Base-by-base conservation (phyloP, 1,139 yeast genomes). In the Candida sp. region DNA sequence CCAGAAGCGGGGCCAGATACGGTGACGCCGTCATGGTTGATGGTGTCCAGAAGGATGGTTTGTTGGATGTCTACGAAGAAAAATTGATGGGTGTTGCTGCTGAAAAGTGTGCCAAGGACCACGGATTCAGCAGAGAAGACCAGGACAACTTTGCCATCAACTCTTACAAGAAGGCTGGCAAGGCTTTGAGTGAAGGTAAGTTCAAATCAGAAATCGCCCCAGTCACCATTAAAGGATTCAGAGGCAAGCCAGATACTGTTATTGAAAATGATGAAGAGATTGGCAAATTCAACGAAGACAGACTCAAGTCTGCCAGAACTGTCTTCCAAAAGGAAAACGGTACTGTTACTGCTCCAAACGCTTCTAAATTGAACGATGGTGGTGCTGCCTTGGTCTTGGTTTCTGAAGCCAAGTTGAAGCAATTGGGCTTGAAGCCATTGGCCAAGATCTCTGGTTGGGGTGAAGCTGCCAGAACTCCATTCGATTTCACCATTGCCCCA, bases 61-160 rank as follows among this genome's bases (percentile, higher is more conserved):
- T 94, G 61, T 81, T 85, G 65, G 98, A 94, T 70, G 98, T 93
- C 46, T 93, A 92, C 75, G 89, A 86, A 61, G 84, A 85, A 59
- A 74, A 79, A 60, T 90, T 96, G 58, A 94, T 94, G 99, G 99
- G 99, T 68, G 88, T 88, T 54, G 92, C 96, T 57, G 98, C 96
- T 60, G 99, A 94, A 75, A 91, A 91, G 70, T 91, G 98, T 77
- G 98, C 98, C 49, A 77, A 77, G 51, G 93, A 88, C 63, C 81
- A 85, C 68, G 67, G 65, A 9, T 69, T 87, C 57, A 63, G 90
- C 38, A 83, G 93, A 72, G 88, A 86, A 53, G 84, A 83, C 52
- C 93, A 88, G 70, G 96, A 88, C 67, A 76, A 80, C 46, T 88
- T 80, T 66, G 94, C 93, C 52, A 77, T 87, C 56, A 68, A 63